Percentiles rank a stretch among this genome's conserved stretches.
These are phyloP conservation scores for Talaromyces thailandensis DNA, from an alignment of 495 filamentous ascomycete genomes.

Conservation along the genomic window DNA sequence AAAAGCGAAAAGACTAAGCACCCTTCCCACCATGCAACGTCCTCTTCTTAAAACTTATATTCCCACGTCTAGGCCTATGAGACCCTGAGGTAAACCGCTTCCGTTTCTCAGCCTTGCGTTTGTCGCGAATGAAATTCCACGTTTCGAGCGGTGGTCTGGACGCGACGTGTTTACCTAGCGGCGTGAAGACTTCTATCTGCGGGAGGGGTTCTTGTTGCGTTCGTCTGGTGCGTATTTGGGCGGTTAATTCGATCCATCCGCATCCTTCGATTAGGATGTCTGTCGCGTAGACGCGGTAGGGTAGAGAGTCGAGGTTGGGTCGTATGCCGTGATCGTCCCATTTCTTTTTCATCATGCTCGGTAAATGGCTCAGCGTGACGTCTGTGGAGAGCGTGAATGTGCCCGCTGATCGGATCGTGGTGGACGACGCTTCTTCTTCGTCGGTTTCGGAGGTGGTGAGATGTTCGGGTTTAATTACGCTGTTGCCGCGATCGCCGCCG, in stretches of 20 bases:
- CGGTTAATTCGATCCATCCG: slow-evolving; percentile 86
- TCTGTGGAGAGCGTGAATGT: slow-evolving; percentile 68
- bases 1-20: background rate
- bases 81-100: slow-evolving; percentile 10
- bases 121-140: slow-evolving; percentile 41
- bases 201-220: slow-evolving; percentile 35
- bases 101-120: slow-evolving; percentile 24
- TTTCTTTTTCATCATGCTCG: slow-evolving; percentile 25
- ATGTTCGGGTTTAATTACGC: slow-evolving; percentile 2
- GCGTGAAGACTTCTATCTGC: slow-evolving; percentile 74
- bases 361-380: slow-evolving; percentile 54
- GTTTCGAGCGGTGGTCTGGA: slow-evolving; percentile 63
- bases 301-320: slow-evolving; percentile 36
- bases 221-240: slow-evolving; percentile 59
- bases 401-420: slow-evolving; percentile 54
- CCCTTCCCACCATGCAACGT: slow-evolving; percentile 6
- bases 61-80: slow-evolving; percentile 15
- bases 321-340: slow-evolving; percentile 21
- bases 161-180: slow-evolving; percentile 69
- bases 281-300: slow-evolving; percentile 66
- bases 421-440: background rate
- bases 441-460: background rate
- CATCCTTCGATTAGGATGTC: slow-evolving; percentile 87
- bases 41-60: slow-evolving; percentile 18
- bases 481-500: slow-evolving; percentile 5